Evolutionary conservation across 805 yeast species (phyloP).

Genomic region (Komagataella mondaviorum): DNA sequence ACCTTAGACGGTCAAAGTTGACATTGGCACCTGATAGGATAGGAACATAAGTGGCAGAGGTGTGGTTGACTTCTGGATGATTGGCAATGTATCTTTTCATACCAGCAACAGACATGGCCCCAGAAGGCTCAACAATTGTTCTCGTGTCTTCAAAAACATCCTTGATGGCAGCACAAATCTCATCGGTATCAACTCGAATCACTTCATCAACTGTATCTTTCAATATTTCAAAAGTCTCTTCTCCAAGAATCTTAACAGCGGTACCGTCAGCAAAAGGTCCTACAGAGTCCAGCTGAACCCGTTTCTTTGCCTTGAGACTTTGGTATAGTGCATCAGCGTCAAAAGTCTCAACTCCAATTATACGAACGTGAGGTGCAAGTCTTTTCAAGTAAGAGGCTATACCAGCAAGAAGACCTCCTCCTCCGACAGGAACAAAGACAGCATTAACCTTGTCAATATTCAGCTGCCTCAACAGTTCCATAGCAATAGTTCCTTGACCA

Average conservation of each 20-base stretch:
- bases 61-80: conserved; percentile 62
- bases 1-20: conserved; percentile 93
- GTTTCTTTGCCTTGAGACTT: conserved; percentile 42
- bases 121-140: conserved; percentile 90
- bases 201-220: conserved; percentile 79
- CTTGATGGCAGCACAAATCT: conserved; percentile 89
- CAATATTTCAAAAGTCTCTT: conserved; percentile 79
- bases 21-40: conserved; percentile 93
- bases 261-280: conserved; percentile 99
- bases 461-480: conserved; percentile 84
- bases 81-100: conserved; percentile 63
- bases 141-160: conserved; percentile 95
- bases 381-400: conserved; percentile 82
- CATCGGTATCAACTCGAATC: conserved; percentile 78
- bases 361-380: conserved; percentile 93
- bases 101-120: conserved; percentile 95
- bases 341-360: conserved; percentile 90
- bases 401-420: conserved; percentile 94
- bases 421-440: conserved; percentile 88
- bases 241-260: conserved; percentile 83
- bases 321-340: conserved; percentile 91
- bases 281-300: conserved; percentile 50
- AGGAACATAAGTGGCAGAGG: conserved; percentile 63
- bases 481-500: conserved; percentile 96
- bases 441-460: conserved; percentile 68